Evolutionary conservation across 441 rosid genomes (phyloP), one percentile per base, ranked within the genome.

Genomic region (Populus tomentosa): DNA sequence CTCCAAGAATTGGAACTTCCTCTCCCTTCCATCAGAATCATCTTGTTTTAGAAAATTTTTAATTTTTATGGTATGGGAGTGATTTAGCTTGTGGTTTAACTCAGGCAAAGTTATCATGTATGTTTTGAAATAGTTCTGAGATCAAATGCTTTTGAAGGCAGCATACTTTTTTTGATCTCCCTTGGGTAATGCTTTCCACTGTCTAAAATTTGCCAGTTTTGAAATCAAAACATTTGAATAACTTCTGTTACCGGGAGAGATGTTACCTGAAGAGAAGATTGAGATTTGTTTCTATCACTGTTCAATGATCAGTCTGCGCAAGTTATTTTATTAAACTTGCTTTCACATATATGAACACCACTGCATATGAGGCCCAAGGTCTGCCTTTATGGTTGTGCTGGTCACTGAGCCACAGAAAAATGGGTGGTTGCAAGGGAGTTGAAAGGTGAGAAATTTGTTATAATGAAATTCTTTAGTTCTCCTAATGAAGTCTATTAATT

Each of bases 391-490:
- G 38, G 75, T 66, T 72, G 7, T 23, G 7, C 30, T 69, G 24
- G 59, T 40, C 72, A 69, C 56, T 65, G 28, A 11, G 68, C 40
- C 4, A 8, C 28, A 35, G 67, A 36, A 59, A 67, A 62, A 65
- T 66, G 30, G 65, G 53, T 68, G 53, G 42, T 40, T 28, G 63
- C 63, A 28, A 67, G 56, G 77, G 63, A 68, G 59, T 73, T 11
- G 0, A 26, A 16, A 71, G 75, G 75, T 77, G 63, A 71, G 62
- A 24, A 73, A n/a, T n/a, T 50, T 24, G 53, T 40, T 10, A 40
- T 42, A 40, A 42, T 50, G 40, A 66, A 28, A 28, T 46, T 24
- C 46, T 24, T 65, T 23, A 38, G 35, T 28, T 67, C 67, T 32
- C 61, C 61, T 16, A 18, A 53, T 53, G 61, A 53, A 53, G 61